Evolutionary conservation across 495 filamentous ascomycete species (phyloP).

Genomic region (Parmelia sp.): DNA sequence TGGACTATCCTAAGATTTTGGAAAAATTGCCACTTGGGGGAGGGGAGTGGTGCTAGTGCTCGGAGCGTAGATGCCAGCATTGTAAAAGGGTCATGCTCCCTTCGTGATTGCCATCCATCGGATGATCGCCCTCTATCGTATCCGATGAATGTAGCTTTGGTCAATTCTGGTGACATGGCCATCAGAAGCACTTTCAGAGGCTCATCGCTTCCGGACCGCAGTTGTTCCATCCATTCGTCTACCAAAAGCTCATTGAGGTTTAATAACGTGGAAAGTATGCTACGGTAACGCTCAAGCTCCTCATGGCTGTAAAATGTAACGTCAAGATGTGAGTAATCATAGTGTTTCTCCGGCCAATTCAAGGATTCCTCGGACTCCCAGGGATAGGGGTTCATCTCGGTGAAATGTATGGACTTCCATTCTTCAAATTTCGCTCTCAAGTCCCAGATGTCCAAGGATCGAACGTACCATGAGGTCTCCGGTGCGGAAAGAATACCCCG

Average conservation of each 20-base stretch:
- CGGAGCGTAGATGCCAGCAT: not conserved
- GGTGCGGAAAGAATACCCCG: not conserved
- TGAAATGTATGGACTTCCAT: not conserved
- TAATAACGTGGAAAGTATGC: not conserved
- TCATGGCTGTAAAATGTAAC: not conserved
- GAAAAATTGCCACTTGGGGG: not conserved
- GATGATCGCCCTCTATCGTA: not conserved
- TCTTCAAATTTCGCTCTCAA: conserved; percentile 1
- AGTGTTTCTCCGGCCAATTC: not conserved
- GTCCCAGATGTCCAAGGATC: not conserved
- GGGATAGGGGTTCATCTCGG: not conserved
- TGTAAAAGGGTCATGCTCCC: not conserved
- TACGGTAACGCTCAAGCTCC: not conserved
- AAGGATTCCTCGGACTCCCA: not conserved
- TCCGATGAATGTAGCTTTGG: not conserved
- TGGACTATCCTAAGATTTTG: not conserved
- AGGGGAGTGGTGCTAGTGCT: not conserved
- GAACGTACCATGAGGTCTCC: not conserved
- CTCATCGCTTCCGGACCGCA: not conserved
- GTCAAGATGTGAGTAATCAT: not conserved
- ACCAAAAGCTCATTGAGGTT: not conserved
- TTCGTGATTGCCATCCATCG: not conserved
- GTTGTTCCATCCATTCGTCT: conserved; percentile 1
- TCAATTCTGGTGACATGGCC: not conserved
- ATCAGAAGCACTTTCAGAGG: not conserved